phyloP scores from a whole-genome alignment of 768 basidiomycete genomes.

The Amanita fuliginea region DNA sequence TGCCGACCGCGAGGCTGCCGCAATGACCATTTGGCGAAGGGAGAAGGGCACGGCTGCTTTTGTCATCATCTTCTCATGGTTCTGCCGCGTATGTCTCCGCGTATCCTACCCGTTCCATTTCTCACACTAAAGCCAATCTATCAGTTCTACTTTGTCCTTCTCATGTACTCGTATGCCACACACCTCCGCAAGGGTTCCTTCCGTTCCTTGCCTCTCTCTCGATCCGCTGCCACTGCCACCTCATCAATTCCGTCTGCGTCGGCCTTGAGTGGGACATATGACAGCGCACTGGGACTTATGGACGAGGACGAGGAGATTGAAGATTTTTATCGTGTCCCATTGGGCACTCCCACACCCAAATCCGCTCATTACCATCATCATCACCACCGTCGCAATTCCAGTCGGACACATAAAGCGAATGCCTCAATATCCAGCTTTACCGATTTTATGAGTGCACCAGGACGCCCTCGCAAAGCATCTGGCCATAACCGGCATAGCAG shows the following conservation, averaged over 20 bases:
- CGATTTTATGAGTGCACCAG: conserved; percentile 54
- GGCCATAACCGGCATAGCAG: conserved; percentile 14
- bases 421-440: conserved; percentile 43
- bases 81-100: conserved; percentile 59
- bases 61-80: conserved; percentile 77
- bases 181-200: conserved; percentile 92
- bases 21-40: conserved; percentile 76
- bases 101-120: neutral
- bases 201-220: conserved; percentile 59
- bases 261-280: conserved; percentile 24
- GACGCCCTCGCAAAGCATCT: conserved; percentile 19
- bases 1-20: conserved; percentile 58
- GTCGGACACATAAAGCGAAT: conserved; percentile 12
- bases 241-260: conserved; percentile 15
- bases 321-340: conserved; percentile 58
- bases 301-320: conserved; percentile 54
- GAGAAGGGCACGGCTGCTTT: conserved; percentile 77
- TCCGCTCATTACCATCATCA: conserved; percentile 15
- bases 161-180: conserved; percentile 87
- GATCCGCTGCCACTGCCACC: conserved; percentile 21
- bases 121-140: conserved; percentile 4
- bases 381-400: conserved; percentile 16
- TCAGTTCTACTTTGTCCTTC: conserved; percentile 83
- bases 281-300: conserved; percentile 22
- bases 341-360: conserved; percentile 31